Percentiles rank a stretch among this genome's conserved stretches.
Evolutionary conservation across 495 filamentous ascomycete species (phyloP).

Genomic region (Neurospora tetraspora): DNA sequence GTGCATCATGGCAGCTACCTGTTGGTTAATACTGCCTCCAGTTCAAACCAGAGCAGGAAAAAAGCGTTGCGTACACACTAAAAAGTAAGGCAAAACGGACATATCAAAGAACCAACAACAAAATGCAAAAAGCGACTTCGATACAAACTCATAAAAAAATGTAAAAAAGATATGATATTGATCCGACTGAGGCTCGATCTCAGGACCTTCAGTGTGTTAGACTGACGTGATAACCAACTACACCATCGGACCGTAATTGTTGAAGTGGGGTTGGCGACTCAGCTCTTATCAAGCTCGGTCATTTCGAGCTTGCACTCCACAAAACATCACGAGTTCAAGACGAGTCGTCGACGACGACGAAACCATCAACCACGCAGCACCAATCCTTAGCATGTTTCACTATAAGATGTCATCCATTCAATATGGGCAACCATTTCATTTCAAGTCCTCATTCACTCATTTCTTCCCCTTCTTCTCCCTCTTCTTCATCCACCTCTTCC

Average conservation of each 20-base stretch:
- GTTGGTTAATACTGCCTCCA: too few species aligned
- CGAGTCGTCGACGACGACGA: too few species aligned
- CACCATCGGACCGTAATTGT: background rate
- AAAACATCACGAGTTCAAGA: background rate
- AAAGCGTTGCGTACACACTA: background rate
- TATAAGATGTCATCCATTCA: too few species aligned
- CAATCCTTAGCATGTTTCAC: too few species aligned
- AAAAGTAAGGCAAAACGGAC: background rate
- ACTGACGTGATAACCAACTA: background rate
- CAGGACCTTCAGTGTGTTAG: background rate
- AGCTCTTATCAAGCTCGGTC: background rate
- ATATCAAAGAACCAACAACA: background rate
- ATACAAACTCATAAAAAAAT: background rate
- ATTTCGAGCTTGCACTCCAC: too few species aligned
- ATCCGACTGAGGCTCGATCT: background rate
- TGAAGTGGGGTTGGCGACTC: background rate
- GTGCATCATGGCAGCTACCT: background rate
- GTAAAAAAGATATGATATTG: background rate
- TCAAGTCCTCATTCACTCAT: background rate
- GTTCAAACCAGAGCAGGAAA: background rate
- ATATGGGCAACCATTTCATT: too few species aligned
- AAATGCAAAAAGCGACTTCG: background rate
- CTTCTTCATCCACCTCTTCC: slow-evolving; percentile 12
- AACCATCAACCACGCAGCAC: too few species aligned
- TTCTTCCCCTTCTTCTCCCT: background rate